Base-by-base conservation (phyloP, 1,284 basidiomycete species). In the Polyporus tsugae region DNA sequence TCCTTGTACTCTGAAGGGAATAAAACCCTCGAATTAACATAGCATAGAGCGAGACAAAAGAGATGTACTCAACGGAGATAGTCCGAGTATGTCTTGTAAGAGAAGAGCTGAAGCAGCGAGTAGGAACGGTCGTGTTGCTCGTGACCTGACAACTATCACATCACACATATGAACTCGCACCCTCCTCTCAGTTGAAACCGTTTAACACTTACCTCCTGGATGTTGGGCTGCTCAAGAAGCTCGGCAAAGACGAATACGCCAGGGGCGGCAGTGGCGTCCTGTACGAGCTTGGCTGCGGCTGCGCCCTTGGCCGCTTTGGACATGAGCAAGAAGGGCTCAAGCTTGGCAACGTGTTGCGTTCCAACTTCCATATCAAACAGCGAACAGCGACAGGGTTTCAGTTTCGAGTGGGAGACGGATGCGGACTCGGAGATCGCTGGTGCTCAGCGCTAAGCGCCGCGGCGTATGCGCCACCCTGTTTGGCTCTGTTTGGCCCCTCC, bases 201-300 rank as follows among this genome's bases (percentile, higher is more conserved):
- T 41, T 7, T 5, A 17, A 13, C 22, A 29, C 84, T 71, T 75
- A 95, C 96, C 81, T 97, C 92, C 76, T 92, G 89, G 58, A 98
- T 92, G 74, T 91, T 94, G 0, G 91, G 87, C 36, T 93, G 80
- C 53, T 95, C 92, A 58, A 98, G 82, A 64, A 99, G 83, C 80
- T 98, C 96, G 1, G 90, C 87, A 76, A 98, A 98, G 67, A 95
- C 92, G 79, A 94, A 98, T 52, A 97, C 91, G 19, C 96, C 96
- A 9, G 91, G 90, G 0, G 97, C 93, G 46, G 94, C 87, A 41
- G 93, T 96, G 64, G 91, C 96, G 78, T 98, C 93, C 74, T 91
- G 85, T 29, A 97, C 83, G 66, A 98, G 87, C 77, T 96, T 96
- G 10, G 95, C 96, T 0, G 96, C 95, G 0, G 93, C 95, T 0